Evolutionary conservation across 768 basidiomycete species (phyloP).

Genomic region (Agaricus sinodeliciosus): DNA sequence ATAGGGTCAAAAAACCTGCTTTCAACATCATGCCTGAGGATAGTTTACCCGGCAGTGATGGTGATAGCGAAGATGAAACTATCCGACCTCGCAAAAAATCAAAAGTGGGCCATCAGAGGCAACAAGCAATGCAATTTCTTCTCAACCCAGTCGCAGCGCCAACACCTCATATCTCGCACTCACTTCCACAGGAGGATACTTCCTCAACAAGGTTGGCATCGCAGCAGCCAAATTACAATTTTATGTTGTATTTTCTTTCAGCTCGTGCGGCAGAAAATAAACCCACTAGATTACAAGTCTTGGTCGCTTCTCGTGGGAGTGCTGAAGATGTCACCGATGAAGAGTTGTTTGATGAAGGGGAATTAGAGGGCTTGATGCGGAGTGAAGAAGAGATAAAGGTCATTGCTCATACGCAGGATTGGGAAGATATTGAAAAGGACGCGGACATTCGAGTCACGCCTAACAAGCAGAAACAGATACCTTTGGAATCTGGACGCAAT

Average conservation of each 20-base stretch:
- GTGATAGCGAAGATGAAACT: conserved; percentile 11
- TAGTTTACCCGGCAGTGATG: not conserved
- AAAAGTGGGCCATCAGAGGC: conserved; percentile 26
- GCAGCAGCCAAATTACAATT: conserved; percentile 20
- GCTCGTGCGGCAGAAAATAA: conserved; percentile 24
- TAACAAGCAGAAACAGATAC: conserved; percentile 5
- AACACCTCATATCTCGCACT: conserved; percentile 16
- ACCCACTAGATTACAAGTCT: conserved; percentile 64
- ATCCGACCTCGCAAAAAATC: conserved; percentile 20
- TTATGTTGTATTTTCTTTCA: conserved; percentile 51
- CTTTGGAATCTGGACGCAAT: conserved; percentile 12
- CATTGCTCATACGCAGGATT: conserved; percentile 29
- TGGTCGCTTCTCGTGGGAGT: conserved; percentile 53
- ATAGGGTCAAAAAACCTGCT: conserved; percentile 23
- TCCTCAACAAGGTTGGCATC: conserved; percentile 10
- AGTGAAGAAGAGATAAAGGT: conserved; percentile 42
- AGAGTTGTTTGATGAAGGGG: conserved; percentile 64
- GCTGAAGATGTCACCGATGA: conserved; percentile 53
- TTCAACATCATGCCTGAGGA: conserved; percentile 10
- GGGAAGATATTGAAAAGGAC: conserved; percentile 20
- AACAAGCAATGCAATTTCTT: conserved; percentile 48
- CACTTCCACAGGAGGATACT: conserved; percentile 4
- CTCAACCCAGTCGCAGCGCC: conserved; percentile 43
- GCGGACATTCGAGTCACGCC: conserved; percentile 11
- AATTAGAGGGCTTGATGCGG: conserved; percentile 57